Evolutionary conservation across 495 filamentous ascomycete species (phyloP), one percentile per base, ranked within the genome.

Genomic region (Neurospora sp.): DNA sequence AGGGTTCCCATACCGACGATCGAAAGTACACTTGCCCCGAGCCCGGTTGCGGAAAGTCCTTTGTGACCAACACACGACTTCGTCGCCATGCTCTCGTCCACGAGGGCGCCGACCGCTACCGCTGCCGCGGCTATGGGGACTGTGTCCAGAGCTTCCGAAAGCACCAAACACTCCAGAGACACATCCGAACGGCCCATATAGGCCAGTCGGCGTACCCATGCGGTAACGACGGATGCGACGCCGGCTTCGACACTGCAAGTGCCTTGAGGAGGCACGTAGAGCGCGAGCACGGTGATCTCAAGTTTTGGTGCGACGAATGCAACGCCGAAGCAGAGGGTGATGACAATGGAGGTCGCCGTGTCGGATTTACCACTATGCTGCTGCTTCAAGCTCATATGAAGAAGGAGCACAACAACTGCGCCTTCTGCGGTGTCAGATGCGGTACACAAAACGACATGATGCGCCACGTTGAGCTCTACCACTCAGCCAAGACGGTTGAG

Each of bases 61-160:
- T 98, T 77, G 84, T 91, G 41, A 95, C 91, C 0, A 88, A 88
- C 0, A 92, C 91, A 2, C 84, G 91, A n/a, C 86, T 97, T 6
- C 85, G 88, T 35, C 86, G 91, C 27, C 92, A 94, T 79, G 77
- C 88, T 69, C 85, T 85, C 31, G 86, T 89, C 1, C 92, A 94
- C 76, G 86, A 93, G 78, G 90, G 89, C 31, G 83, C 84, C 72
- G 88, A 93, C 74, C 85, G 89, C 69, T 92, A 89, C 75, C 85
- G 85, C 72, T 99, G 96, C 78, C 89, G 86, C 8, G 91, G 88
- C 31, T 90, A 90, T 73, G 88, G 90, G 9, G 91, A 88, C 2
- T 99, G 96, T 78, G 84, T 88, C 41, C 87, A 91, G 79, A 88
- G 87, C 16, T 99, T 98, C 81, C 88, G 96, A 53, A 98, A 98